Evolutionary conservation across 225 moss, liverwort and hornwort genomes (phyloP).

Genomic region (Sphagnum tenellum): DNA sequence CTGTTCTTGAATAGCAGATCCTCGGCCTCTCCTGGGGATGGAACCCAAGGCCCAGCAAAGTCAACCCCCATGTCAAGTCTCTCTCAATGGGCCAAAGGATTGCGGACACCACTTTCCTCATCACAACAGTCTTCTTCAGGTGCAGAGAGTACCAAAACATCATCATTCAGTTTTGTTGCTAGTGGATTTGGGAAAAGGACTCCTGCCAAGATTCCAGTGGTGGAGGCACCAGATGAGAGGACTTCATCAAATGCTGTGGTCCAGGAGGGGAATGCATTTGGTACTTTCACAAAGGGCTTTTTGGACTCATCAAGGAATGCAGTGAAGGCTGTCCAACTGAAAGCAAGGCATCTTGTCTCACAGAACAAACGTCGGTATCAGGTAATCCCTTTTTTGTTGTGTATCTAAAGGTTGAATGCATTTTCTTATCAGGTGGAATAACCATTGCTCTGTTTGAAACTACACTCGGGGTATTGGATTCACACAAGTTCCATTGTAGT

Average conservation of each 20-base stretch:
- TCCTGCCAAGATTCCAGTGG: constrained; percentile 49
- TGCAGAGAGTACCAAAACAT: constrained; percentile 26
- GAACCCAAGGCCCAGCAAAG: background rate
- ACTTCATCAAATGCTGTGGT: constrained; percentile 20
- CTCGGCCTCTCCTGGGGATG: constrained; percentile 8
- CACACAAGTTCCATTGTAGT: no score
- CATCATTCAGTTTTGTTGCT: constrained; percentile 35
- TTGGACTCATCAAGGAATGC: constrained; percentile 73
- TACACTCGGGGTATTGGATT: no score
- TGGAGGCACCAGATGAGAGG: constrained; percentile 39
- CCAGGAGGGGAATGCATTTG: constrained; percentile 45
- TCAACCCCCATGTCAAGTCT: constrained; percentile 7
- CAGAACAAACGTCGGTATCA: constrained; percentile 70
- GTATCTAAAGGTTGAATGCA: no score
- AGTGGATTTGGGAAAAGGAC: constrained; percentile 38
- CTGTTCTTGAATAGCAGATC: no score
- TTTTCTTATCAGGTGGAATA: no score
- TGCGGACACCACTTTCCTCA: constrained; percentile 9
- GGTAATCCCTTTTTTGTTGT: constrained; percentile 31
- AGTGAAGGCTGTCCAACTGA: constrained; percentile 88
- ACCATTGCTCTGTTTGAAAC: no score
- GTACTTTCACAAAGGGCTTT: constrained; percentile 61
- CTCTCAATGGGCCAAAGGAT: constrained; percentile 22
- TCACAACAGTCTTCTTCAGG: background rate
- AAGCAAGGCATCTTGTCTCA: constrained; percentile 74